Percentiles rank a stretch among this genome's conserved stretches.
These are phyloP conservation scores for Nicotiana otophora DNA, from an alignment of 257 asterid genomes.

Conservation along the genomic window DNA sequence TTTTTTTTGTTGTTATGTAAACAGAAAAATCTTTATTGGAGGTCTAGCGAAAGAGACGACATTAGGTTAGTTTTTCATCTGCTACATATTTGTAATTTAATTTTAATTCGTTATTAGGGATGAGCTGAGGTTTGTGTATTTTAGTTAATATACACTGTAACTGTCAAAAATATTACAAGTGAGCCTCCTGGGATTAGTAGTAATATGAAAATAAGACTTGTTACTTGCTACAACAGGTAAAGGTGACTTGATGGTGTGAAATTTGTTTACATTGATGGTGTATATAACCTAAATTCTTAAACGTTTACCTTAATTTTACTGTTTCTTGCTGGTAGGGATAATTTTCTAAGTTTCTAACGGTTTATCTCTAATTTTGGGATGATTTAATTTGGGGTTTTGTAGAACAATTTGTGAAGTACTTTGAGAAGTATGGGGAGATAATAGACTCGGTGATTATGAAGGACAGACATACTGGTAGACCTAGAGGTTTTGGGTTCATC, in stretches of 20 bases:
- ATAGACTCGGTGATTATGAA: conserved; percentile 92
- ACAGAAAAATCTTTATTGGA: conserved; percentile 83
- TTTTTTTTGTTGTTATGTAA: not conserved
- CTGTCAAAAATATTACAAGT: too few relatives aligned
- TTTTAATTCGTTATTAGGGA: not conserved
- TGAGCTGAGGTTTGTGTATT: not conserved
- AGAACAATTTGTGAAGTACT: conserved; percentile 84
- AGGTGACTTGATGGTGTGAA: too few relatives aligned
- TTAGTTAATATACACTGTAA: too few relatives aligned
- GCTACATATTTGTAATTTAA: not conserved
- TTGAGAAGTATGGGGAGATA: conserved; percentile 90
- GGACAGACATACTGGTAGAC: conserved; percentile 85
- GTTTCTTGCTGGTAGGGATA: not conserved
- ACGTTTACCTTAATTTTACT: not conserved
- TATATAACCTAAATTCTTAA: too few relatives aligned
- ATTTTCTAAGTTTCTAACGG: not conserved
- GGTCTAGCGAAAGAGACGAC: conserved; percentile 87
- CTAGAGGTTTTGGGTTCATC: conserved; percentile 91
- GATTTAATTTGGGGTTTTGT: not conserved
- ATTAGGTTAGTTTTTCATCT: conserved; percentile 40
- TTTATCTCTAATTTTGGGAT: not conserved
- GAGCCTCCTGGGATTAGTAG: too few relatives aligned
- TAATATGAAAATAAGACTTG: too few relatives aligned
- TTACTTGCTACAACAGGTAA: too few relatives aligned
- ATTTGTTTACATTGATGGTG: too few relatives aligned